Percentiles rank a stretch among this genome's conserved stretches.
Conservation (phyloP, 2,329 filamentous ascomycete genomes). For the Verticillium albo-atrum region DNA sequence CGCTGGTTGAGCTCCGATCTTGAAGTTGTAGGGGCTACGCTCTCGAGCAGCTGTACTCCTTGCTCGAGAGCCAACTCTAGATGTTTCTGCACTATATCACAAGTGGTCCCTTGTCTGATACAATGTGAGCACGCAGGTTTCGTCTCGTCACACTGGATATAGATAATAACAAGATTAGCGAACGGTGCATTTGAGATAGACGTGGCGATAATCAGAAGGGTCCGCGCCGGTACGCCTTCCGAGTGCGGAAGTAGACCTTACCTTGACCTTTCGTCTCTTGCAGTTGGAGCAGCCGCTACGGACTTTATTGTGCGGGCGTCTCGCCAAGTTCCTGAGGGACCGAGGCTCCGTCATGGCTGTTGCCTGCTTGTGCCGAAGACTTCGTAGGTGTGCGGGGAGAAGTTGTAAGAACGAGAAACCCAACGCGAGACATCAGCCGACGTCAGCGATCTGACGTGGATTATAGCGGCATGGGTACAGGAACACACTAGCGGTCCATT, state of each 20-base stretch:
- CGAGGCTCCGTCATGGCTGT: neutral
- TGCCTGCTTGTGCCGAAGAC: neutral
- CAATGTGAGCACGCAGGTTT: constrained; percentile 34
- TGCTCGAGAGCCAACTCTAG: neutral
- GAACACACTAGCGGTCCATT: neutral
- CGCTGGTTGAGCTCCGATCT: constrained; percentile 26
- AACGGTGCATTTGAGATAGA: neutral
- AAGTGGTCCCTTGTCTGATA: constrained; percentile 31
- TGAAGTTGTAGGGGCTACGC: neutral
- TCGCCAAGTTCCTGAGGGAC: constrained; percentile 4
- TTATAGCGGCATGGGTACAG: too few species aligned
- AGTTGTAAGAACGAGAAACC: neutral
- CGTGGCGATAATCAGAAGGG: neutral
- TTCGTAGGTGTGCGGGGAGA: neutral
- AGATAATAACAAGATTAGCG: neutral
- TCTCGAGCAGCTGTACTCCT: neutral
- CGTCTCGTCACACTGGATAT: constrained; percentile 31
- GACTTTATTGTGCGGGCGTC: constrained; percentile 22
- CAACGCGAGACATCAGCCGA: neutral
- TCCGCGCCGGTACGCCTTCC: too few species aligned
- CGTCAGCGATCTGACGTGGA: too few species aligned
- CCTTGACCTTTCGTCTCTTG: constrained; percentile 36
- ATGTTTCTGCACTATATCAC: constrained; percentile 22
- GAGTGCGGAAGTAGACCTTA: too few species aligned
- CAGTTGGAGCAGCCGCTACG: constrained; percentile 32